These are phyloP conservation scores for Porphyra umbilicalis DNA, from an alignment of 31 red algal species.

Conservation along the genomic window DNA sequence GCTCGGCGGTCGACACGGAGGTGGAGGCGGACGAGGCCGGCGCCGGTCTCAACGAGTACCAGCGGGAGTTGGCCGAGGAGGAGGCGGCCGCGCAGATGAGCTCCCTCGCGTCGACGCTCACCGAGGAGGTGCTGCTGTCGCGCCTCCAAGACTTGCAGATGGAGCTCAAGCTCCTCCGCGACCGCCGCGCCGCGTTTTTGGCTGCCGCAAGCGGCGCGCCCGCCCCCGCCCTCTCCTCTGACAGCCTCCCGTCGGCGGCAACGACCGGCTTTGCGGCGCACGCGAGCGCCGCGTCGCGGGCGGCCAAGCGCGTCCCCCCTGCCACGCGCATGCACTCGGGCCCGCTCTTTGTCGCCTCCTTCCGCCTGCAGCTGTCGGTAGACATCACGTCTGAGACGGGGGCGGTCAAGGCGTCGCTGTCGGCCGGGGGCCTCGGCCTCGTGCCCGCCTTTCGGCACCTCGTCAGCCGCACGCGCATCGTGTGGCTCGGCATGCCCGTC, in stretches of 20 bases:
- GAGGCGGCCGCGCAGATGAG: constrained; percentile 6
- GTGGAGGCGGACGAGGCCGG: background rate
- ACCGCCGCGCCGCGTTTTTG: constrained; percentile 33
- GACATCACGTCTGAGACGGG: constrained; percentile 25
- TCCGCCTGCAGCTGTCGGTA: constrained; percentile 49
- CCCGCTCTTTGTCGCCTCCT: constrained; percentile 32
- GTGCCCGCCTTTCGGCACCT: constrained; percentile 61
- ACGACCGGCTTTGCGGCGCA: background rate
- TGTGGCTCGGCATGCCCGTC: constrained; percentile 55
- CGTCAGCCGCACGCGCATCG: constrained; percentile 35
- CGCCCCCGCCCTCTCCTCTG: background rate
- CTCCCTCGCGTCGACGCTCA: constrained; percentile 58
- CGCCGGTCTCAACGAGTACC: background rate
- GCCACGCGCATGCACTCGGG: constrained; percentile 17
- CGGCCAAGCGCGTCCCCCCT: background rate
- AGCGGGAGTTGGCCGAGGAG: background rate
- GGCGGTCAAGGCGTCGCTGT: constrained; percentile 33
- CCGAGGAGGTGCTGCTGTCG: constrained; percentile 58
- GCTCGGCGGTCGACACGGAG: background rate
- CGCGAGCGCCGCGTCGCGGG: background rate
- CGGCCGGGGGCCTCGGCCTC: constrained; percentile 45
- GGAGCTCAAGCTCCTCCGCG: constrained; percentile 55
- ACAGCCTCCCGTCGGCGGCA: background rate
- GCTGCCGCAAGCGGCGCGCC: background rate
- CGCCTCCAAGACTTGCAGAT: constrained; percentile 71